These are phyloP conservation scores for Ganoderma meredithae DNA, from an alignment of 1,284 basidiomycete genomes.

Conservation along the genomic window DNA sequence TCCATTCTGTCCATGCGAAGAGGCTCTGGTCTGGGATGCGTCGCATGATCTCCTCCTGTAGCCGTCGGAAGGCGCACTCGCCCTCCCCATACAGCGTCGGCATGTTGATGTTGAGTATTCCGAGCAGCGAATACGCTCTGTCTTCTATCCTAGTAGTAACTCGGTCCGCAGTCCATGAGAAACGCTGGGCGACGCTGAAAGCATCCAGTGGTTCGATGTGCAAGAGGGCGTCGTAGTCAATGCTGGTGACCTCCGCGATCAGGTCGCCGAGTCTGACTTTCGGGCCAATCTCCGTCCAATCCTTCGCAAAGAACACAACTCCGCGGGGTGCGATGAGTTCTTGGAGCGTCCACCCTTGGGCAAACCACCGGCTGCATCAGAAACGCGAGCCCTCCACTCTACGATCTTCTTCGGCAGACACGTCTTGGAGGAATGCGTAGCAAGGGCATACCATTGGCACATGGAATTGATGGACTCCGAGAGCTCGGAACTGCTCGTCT, in stretches of 20 bases:
- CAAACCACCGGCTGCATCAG: background rate
- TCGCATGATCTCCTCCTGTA: conserved; percentile 4
- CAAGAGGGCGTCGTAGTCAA: background rate
- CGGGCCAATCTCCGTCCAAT: background rate
- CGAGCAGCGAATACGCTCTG: background rate
- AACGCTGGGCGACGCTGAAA: background rate
- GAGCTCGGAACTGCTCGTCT: conserved; percentile 1
- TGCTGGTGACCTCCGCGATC: background rate
- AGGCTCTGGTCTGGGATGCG: conserved; percentile 1
- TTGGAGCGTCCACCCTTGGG: conserved; percentile 1
- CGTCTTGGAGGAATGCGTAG: background rate
- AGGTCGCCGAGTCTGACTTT: background rate
- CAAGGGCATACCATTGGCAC: background rate
- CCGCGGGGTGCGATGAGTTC: conserved; percentile 2
- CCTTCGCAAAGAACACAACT: background rate
- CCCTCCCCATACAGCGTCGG: background rate
- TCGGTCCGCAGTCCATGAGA: background rate
- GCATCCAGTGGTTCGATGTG: background rate
- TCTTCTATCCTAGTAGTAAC: background rate
- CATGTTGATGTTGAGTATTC: conserved; percentile 1
- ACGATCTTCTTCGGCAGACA: conserved; percentile 15
- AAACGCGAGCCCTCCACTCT: background rate
- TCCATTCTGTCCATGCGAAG: background rate
- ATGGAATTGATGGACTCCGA: conserved; percentile 4
- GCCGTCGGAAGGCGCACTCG: background rate